Percentiles rank a stretch among this genome's conserved stretches.
Conservation (phyloP, 1,284 basidiomycete genomes). For the Mycena sp. region DNA sequence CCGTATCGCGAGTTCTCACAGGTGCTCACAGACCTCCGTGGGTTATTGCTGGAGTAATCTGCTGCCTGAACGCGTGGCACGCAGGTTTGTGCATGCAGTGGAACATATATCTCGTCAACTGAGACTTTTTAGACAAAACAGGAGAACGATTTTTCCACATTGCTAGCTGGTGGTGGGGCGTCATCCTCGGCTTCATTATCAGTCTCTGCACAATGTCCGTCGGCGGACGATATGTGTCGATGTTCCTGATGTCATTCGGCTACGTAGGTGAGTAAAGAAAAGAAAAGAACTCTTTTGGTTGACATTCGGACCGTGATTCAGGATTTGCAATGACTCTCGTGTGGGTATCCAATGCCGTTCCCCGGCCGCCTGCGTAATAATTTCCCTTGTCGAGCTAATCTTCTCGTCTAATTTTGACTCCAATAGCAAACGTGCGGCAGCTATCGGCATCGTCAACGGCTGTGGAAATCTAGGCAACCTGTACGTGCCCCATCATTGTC, state of each 20-base stretch:
- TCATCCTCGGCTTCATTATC: slow-evolving; percentile 68
- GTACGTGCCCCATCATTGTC: not conserved
- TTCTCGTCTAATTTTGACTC: not conserved
- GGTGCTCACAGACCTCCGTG: slow-evolving; percentile 52
- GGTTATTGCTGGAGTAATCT: slow-evolving; percentile 64
- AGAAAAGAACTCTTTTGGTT: not conserved
- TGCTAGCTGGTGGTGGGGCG: slow-evolving; percentile 65
- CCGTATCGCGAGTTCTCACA: not conserved
- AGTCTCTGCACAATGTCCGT: slow-evolving; percentile 62
- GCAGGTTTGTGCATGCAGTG: slow-evolving; percentile 51
- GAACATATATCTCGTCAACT: not conserved
- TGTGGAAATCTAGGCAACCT: slow-evolving; percentile 28
- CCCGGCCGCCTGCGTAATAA: slow-evolving; percentile 65
- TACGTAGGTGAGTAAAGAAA: slow-evolving; percentile 55
- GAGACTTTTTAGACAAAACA: slow-evolving; percentile 47
- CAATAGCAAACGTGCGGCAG: slow-evolving; percentile 27
- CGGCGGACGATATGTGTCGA: slow-evolving; percentile 66
- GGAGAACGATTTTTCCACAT: slow-evolving; percentile 79
- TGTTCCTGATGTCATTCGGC: slow-evolving; percentile 72
- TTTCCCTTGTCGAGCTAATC: slow-evolving; percentile 13
- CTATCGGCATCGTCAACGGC: slow-evolving; percentile 28
- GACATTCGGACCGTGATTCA: slow-evolving; percentile 31
- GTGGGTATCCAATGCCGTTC: slow-evolving; percentile 71
- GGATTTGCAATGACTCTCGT: slow-evolving; percentile 68
- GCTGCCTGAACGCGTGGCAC: slow-evolving; percentile 71